Base-by-base conservation (phyloP, 2,329 filamentous ascomycete species). In the Talaromyces sp. region DNA sequence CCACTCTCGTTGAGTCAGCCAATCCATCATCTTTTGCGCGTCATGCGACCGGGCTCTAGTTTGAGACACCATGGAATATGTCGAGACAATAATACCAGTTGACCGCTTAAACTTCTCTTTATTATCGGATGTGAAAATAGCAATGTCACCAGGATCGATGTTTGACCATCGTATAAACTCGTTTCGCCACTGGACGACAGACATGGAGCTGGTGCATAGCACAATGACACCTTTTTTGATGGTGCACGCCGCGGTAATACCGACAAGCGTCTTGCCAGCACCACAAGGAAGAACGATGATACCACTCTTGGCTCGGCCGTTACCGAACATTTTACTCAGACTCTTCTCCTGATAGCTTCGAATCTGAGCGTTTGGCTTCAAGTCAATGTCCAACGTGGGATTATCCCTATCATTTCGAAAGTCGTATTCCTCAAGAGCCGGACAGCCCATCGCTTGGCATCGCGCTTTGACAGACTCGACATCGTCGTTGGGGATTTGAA, bases 111-210 rank as follows among this genome's bases (percentile, higher is more conserved):
- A 97, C 61, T 84, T 84, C 65, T 89, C 88, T 78, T 99, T 99
- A 75, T 92, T 92, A 70, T 96, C 93, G 0, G 93, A 94, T 0
- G 95, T 97, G 77, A 99, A 99, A 63, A 96, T 88, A 35, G 93
- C 92, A 72, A 99, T 93, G 73, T 97, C 93, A 70, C 94, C 90
- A 0, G 93, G 92, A 71, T 93, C 90, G 67, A 96, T 96, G 73
- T 98, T 98, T n/a, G 93, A 97, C 95, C 95, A 99, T 72, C 97
- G 97, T 68, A 98, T 81, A 74, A 99, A 99, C 74, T 99, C 95
- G 67, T 95, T 89, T 66, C 93, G 85, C 95, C 95, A 99, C 77
- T 99, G 95, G 22, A 96, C 90, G 6, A 96, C 95, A 7, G 93
- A 97, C 94, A 99, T 99, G 62, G 92, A 94, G 74, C 92, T 97